Base-by-base conservation (phyloP, 768 basidiomycete species). In the Naganishia vishniacii region DNA sequence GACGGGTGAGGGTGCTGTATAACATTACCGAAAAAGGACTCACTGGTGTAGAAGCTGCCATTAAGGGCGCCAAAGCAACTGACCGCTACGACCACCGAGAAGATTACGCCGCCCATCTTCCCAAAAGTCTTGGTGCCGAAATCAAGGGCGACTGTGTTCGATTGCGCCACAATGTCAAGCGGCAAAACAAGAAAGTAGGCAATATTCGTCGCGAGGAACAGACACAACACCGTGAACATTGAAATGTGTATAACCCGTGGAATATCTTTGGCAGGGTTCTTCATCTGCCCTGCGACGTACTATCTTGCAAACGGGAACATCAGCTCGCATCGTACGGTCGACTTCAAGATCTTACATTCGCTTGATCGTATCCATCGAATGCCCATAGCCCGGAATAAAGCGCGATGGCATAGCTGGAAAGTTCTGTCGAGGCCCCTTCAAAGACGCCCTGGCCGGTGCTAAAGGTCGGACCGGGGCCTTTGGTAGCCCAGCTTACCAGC, bases 41-140 rank as follows among this genome's bases (percentile, higher is more conserved):
- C 42, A 61, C 66, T 70, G 25, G 42, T 65, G 58, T 62, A 68
- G 61, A 71, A 73, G 67, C 45, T 70, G 84, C 91, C 88, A 74
- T 95, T 94, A 59, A 99, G 78, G 1, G 95, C 91, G 18, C 94
- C 94, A 68, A 99, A 91, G 75, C 91, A 95, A 2, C 92, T 95
- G 64, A 97, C 82, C 0, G 91, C 89, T 15, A 99, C 94, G 82
- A 91, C 85, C 56, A 86, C 81, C 0, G 94, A 90, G 73, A 99
- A 95, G 16, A 91, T 70, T 5, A 84, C 83, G 0, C 88, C 92
- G 31, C 95, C 94, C n/a, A 86, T 77, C 4, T 86, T 84, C 2
- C 94, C 94, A 68, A 93, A 89, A 8, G 94, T 78, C 0, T 84
- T 84, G 49, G 87, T 84, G 5, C 94, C 94, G 70, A 94, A 99